Conservation (phyloP, 1,284 basidiomycete species). For the Fistulinella cinereoalba region DNA sequence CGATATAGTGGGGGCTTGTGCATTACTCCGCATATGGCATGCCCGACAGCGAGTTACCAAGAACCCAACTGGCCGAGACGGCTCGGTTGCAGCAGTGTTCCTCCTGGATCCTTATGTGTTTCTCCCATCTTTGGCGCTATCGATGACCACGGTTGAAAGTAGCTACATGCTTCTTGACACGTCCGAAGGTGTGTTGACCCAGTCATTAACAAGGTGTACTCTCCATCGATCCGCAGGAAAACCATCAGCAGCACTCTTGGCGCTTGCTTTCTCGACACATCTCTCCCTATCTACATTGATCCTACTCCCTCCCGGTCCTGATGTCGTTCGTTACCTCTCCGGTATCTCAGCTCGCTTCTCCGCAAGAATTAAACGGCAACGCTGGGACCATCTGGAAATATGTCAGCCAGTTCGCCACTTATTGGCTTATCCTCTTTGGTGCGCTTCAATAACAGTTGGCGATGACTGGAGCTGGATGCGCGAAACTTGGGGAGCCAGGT, state of each 20-base stretch:
- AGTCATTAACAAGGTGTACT: not conserved
- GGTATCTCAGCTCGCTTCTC: conserved; percentile 61
- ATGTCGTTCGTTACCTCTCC: conserved; percentile 64
- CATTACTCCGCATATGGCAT: conserved; percentile 66
- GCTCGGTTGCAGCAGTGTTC: conserved; percentile 61
- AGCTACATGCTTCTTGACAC: conserved; percentile 72
- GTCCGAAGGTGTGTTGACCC: conserved; percentile 49
- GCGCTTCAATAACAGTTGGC: conserved; percentile 42
- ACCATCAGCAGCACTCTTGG: conserved; percentile 53
- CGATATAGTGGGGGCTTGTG: conserved; percentile 67
- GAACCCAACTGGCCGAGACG: conserved; percentile 45
- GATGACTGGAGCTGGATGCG: conserved; percentile 66
- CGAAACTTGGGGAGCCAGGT: conserved; percentile 86
- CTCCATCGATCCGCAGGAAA: conserved; percentile 42
- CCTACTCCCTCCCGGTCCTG: conserved; percentile 63
- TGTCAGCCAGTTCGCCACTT: conserved; percentile 47
- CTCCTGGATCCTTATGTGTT: conserved; percentile 88
- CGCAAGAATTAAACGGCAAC: conserved; percentile 43
- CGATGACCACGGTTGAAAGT: conserved; percentile 81
- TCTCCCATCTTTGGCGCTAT: conserved; percentile 74
- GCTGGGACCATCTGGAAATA: conserved; percentile 41
- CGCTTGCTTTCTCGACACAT: conserved; percentile 68
- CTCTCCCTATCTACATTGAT: conserved; percentile 71
- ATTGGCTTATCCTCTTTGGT: conserved; percentile 43
- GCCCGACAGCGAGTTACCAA: conserved; percentile 47